Conservation (phyloP, 2,329 filamentous ascomycete genomes). For the Diaporthe longicolla region DNA sequence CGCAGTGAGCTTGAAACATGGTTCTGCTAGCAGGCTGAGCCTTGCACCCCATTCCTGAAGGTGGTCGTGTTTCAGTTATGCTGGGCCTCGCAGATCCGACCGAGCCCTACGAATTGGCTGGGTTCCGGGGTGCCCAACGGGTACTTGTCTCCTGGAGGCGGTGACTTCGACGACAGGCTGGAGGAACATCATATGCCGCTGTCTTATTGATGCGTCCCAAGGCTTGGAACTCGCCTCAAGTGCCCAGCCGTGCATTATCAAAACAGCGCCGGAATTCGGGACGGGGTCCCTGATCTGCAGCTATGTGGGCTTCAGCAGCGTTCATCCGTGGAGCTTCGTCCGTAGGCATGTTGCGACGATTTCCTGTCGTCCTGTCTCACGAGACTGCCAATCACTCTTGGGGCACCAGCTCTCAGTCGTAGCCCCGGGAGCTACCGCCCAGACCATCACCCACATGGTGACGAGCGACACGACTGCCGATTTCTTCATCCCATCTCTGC, state of each 20-base stretch:
- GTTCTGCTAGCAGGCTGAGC: conserved; percentile 16
- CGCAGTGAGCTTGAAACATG: conserved; percentile 33
- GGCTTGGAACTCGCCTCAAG: conserved; percentile 16
- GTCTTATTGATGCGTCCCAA: conserved; percentile 36
- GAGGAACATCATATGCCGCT: conserved; percentile 32
- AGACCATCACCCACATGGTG: neutral
- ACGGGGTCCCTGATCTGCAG: conserved; percentile 37
- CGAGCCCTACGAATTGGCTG: conserved; percentile 22
- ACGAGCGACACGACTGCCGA: conserved; percentile 22
- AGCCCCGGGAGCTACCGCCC: conserved; percentile 8
- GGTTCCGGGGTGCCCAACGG: conserved; percentile 9
- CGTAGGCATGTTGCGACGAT: conserved; percentile 11
- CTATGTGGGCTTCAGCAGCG: conserved; percentile 15
- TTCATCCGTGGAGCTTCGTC: conserved; percentile 26
- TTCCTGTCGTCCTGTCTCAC: conserved; percentile 22
- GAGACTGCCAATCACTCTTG: neutral
- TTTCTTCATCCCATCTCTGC: conserved; percentile 23
- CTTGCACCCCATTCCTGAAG: conserved; percentile 33
- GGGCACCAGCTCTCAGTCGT: neutral
- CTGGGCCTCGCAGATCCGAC: conserved; percentile 25
- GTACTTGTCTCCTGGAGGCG: conserved; percentile 15
- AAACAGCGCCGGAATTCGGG: conserved; percentile 31
- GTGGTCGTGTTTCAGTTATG: conserved; percentile 34
- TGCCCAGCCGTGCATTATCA: conserved; percentile 16
- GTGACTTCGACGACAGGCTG: conserved; percentile 19